These are phyloP conservation scores for Aureobasidium musti DNA, from an alignment of 2,329 filamentous ascomycete species.

Conservation along the genomic window DNA sequence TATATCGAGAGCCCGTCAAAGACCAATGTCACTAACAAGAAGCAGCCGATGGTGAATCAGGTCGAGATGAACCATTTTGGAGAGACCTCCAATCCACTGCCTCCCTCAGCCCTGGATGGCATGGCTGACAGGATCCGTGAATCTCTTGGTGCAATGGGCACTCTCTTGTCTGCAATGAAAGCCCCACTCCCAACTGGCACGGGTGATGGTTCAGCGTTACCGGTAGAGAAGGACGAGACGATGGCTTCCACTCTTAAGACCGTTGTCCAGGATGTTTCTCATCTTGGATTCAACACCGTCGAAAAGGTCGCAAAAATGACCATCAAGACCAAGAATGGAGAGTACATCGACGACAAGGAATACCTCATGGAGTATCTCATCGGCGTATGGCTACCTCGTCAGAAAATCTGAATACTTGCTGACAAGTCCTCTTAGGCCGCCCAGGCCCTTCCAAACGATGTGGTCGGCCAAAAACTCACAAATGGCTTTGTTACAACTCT, in stretches of 20 bases:
- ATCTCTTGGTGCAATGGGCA: slow-evolving; percentile 37
- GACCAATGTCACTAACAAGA: slow-evolving; percentile 11
- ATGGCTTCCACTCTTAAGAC: slow-evolving; percentile 29
- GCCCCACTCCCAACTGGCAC: slow-evolving; percentile 44
- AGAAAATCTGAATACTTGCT: background rate
- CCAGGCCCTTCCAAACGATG: slow-evolving; percentile 46
- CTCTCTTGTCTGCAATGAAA: slow-evolving; percentile 39
- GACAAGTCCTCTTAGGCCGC: slow-evolving; percentile 40
- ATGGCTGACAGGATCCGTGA: slow-evolving; percentile 32
- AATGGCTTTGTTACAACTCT: slow-evolving; percentile 49
- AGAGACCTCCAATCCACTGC: slow-evolving; percentile 29
- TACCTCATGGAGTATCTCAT: slow-evolving; percentile 63
- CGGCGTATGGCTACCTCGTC: slow-evolving; percentile 39
- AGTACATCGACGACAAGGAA: slow-evolving; percentile 61
- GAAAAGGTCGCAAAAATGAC: slow-evolving; percentile 41
- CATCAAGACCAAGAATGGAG: slow-evolving; percentile 47
- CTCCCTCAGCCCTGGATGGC: slow-evolving; percentile 36
- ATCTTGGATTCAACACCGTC: slow-evolving; percentile 44
- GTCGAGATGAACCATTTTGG: slow-evolving; percentile 28
- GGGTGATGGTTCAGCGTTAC: slow-evolving; percentile 48
- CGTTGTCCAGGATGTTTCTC: slow-evolving; percentile 37
- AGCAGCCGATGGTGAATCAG: slow-evolving; percentile 24
- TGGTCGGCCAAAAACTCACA: slow-evolving; percentile 47
- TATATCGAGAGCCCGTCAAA: background rate
- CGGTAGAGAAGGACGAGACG: slow-evolving; percentile 35